Evolutionary conservation across 2,329 filamentous ascomycete genomes (phyloP).

Genomic region (Colletotrichum gloeosporioides): DNA sequence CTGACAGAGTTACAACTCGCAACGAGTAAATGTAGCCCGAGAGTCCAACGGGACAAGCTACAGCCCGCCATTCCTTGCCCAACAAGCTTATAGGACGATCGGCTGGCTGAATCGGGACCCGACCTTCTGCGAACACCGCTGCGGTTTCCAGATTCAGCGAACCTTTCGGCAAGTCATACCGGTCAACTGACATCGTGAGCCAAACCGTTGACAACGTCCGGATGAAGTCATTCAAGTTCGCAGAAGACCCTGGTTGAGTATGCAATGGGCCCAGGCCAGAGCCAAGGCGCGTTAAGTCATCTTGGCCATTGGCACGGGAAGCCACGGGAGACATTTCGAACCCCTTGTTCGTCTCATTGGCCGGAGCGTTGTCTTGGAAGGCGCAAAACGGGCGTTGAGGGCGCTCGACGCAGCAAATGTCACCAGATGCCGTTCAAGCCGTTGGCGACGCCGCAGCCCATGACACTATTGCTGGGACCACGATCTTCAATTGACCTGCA

Average conservation of each 20-base stretch:
- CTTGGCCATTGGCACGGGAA: neutral
- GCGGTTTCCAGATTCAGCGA: neutral
- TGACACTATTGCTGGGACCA: neutral
- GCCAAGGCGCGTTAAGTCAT: neutral
- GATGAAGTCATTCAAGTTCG: neutral
- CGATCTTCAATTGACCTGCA: neutral
- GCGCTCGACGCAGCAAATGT: neutral
- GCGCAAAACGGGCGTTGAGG: neutral
- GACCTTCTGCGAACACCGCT: neutral
- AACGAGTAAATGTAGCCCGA: constrained; percentile 9
- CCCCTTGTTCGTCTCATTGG: neutral
- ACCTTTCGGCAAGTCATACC: neutral
- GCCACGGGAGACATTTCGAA: neutral
- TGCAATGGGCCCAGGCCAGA: neutral
- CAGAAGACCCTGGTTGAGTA: neutral
- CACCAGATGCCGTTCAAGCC: neutral
- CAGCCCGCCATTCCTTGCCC: neutral
- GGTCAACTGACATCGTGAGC: neutral
- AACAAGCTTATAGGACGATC: neutral
- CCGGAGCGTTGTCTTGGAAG: neutral
- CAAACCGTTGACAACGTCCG: neutral
- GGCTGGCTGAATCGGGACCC: neutral
- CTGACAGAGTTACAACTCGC: constrained; percentile 4
- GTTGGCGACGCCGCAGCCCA: neutral
- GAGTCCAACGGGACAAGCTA: neutral